Evolutionary conservation across 1,139 yeast genomes (phyloP), one percentile per base, ranked within the genome.

Genomic region (Petasospora fabianii): DNA sequence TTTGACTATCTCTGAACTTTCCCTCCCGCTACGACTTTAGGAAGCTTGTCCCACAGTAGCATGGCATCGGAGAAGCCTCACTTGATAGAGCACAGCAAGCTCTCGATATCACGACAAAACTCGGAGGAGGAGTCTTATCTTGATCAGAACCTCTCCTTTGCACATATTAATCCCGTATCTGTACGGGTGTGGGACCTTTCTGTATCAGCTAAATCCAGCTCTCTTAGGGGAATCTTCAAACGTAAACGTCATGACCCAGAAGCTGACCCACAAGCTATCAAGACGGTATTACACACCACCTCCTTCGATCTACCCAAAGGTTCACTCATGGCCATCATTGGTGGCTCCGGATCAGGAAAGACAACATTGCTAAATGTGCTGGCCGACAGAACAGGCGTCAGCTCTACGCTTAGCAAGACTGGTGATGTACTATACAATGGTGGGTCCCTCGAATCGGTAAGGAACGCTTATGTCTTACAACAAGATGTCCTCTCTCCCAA

Each of bases 301-400:
- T 43, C 47, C 3, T 43, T 82, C 45, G 76, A 77, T 38, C 65
- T 83, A 10, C 71, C 74, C 75, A 28, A 66, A 71, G 34, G 61
- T 75, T 48, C 70, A 0, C 29, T 54, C n/a, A 48, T 82, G 63
- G 92, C 92, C 5, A 80, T 84, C 21, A 73, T 84, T 66, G 95
- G 95, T 3, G 90, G 94, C 0, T 80, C 94, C 0, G 96, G 96
- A 0, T 77, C 88, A 6, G 96, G 96, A 5, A 87, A 87, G 55
- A 87, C 96, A 0, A 84, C 96, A 0, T 59, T 87, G 30, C 65
- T 87, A 24, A 86, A 87, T 52, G 76, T 80, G 1, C 61, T 87
- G 43, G 86, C 95, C 0, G 73, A 78, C 35, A 61, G 90, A 43
- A 43, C 53, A 0, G 39, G 52, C 4, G 68, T 66, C 11, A 27